These are phyloP conservation scores for Globisporangium lucens DNA, from an alignment of 352 stramenopile species.

Conservation along the genomic window DNA sequence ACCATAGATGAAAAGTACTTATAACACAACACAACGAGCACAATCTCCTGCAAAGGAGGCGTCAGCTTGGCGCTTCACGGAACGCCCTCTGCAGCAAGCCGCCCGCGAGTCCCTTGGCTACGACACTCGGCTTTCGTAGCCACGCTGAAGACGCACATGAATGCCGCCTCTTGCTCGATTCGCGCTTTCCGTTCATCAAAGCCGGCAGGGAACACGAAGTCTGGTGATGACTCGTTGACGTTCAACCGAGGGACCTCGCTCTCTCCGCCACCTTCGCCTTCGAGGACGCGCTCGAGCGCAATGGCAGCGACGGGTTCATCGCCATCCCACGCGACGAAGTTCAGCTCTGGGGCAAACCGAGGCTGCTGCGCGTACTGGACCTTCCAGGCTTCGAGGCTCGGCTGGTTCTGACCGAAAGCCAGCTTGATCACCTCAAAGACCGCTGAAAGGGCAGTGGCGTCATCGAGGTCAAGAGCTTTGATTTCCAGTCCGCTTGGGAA, in stretches of 20 bases:
- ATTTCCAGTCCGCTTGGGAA: neutral
- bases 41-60: slow-evolving; percentile 1
- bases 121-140: slow-evolving; percentile 9
- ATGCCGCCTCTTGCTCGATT: neutral
- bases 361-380: neutral
- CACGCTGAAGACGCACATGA: slow-evolving; percentile 14
- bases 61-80: neutral
- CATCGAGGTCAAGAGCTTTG: neutral
- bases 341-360: neutral
- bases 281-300: slow-evolving; percentile 5
- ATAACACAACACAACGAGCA: neutral
- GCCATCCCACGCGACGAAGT: slow-evolving; percentile 8
- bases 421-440: neutral
- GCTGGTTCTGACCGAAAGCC: neutral
- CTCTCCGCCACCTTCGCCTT: neutral
- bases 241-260: neutral
- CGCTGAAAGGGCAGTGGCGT: neutral
- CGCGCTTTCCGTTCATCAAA: neutral
- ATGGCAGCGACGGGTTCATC: neutral
- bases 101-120: slow-evolving; percentile 4
- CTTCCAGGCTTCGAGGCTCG: neutral
- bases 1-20: neutral
- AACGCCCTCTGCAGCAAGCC: neutral
- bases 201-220: neutral
- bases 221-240: neutral